Base-by-base conservation (phyloP, 306 rosid genomes). In the Lablab purpureus region DNA sequence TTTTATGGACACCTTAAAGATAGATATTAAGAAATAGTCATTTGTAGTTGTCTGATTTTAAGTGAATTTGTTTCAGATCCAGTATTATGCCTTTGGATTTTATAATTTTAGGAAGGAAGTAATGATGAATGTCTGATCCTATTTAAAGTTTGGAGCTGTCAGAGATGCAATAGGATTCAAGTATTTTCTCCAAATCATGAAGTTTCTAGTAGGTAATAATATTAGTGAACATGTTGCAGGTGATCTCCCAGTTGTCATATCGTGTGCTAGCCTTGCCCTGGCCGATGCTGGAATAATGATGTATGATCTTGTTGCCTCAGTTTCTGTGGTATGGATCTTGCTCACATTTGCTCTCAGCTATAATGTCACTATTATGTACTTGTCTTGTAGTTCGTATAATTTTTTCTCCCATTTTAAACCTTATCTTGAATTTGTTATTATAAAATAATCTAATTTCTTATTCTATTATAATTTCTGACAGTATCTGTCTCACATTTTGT, bases 201-300 rank as follows among this genome's bases (percentile, higher is more conserved):
- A 47, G 62, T 76, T 66, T 82, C 49, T 52, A 28, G 65, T 58
- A 6, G n/a, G 36, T 54, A 40, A 71, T 80, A 73, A 60, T 67
- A 70, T 60, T 77, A 15, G 79, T 55, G 63, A 41, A 56, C 54
- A 30, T 67, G 52, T 77, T 65, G 78, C 85, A 95, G 98, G 97
- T 85, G 98, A 95, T 87, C 94, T 95, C 32, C 97, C 97, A 62
- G 98, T 93, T 60, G 84, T 93, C 50, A 93, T 95, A 85, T 93
- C 99, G 47, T 93, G 98, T 79, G 99, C 99, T 67, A 93, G 98
- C 82, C 96, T 95, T 87, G 99, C 98, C 74, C 87, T 93, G 76
- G 98, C 98, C 19, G 99, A 95, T 90, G 99, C 98, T 1, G 99
- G 99, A 78, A 93, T 93, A 85, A 87, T 91, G 96, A 90, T 93